Percentiles rank a stretch among this genome's conserved stretches.
Evolutionary conservation across 805 yeast species (phyloP).

Genomic region (Peterozyma toletana): DNA sequence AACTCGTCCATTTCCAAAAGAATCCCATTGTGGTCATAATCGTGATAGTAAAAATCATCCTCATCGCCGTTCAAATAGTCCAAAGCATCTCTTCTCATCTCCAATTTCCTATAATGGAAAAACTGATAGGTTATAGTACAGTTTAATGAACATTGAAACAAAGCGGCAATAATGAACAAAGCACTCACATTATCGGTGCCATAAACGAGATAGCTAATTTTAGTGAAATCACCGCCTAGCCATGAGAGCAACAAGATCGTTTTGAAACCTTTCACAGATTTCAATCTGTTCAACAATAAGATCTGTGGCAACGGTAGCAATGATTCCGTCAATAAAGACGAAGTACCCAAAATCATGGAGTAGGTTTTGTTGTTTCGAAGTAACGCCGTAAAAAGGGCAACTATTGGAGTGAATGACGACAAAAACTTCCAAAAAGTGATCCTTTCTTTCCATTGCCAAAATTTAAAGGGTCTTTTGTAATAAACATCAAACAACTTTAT

Average conservation of each 20-base stretch:
- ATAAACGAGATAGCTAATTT: conserved; percentile 64
- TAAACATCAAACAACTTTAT: conserved; percentile 65
- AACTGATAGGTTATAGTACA: conserved; percentile 68
- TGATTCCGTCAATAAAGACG: conserved; percentile 58
- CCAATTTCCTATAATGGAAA: conserved; percentile 44
- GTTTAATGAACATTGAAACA: conserved; percentile 74
- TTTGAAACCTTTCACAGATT: conserved; percentile 74
- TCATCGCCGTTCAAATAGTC: conserved; percentile 5
- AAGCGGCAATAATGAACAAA: conserved; percentile 61
- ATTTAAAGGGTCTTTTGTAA: conserved; percentile 53
- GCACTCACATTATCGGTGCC: conserved; percentile 67
- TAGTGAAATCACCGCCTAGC: conserved; percentile 84
- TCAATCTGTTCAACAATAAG: conserved; percentile 55
- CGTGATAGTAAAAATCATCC: too few relatives aligned
- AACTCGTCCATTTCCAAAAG: too few relatives aligned
- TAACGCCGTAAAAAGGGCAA: conserved; percentile 13
- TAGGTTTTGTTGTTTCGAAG: conserved; percentile 18
- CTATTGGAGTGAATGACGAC: conserved; percentile 25
- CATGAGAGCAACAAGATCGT: conserved; percentile 70
- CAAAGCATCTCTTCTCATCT: conserved; percentile 10
- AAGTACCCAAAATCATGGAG: conserved; percentile 23
- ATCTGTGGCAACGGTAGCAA: conserved; percentile 74
- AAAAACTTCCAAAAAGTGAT: conserved; percentile 58
- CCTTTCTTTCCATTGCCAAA: conserved; percentile 84
- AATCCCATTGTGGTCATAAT: too few relatives aligned